Evolutionary conservation across 257 asterid species (phyloP).

Genomic region (Anisodus tanguticus): DNA sequence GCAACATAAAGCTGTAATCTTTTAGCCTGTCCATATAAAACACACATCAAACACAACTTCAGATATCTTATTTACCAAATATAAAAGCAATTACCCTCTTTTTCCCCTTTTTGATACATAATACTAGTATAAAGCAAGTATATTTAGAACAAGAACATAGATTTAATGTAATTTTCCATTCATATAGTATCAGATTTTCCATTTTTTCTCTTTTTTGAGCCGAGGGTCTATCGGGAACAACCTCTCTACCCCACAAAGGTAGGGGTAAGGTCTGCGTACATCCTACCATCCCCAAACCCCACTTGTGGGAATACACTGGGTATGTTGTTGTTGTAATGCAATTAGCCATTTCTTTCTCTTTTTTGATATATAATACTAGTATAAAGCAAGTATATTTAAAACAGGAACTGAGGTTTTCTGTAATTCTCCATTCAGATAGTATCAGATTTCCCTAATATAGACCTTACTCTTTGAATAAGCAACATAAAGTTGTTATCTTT

Average conservation of each 20-base stretch:
- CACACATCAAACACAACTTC: conserved; percentile 34
- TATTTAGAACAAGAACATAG: background rate
- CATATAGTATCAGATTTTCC: background rate
- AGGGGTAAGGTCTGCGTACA: too few relatives aligned
- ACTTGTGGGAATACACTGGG: too few relatives aligned
- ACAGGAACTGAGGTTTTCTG: background rate
- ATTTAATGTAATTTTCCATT: background rate
- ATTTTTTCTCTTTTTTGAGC: conserved; percentile 41
- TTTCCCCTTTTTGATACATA: background rate
- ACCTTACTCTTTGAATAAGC: background rate
- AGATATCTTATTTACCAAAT: background rate
- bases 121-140: background rate
- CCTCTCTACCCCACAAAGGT: conserved; percentile 67
- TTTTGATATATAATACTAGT: too few relatives aligned
- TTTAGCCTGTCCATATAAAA: background rate
- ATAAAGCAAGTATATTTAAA: background rate
- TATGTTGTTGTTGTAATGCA: too few relatives aligned
- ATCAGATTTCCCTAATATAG: background rate
- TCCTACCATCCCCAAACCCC: too few relatives aligned
- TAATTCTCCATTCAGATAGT: too few relatives aligned
- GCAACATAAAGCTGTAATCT: background rate
- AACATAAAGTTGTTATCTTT: background rate
- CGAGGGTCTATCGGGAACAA: conserved; percentile 33
- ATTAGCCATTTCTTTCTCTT: too few relatives aligned
- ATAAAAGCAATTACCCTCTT: background rate